A percentile compares a stretch with the other conserved stretches of the same genome.
Conservation (phyloP, 139 green algal species). For the Chlamydomonas sphaeroides region DNA sequence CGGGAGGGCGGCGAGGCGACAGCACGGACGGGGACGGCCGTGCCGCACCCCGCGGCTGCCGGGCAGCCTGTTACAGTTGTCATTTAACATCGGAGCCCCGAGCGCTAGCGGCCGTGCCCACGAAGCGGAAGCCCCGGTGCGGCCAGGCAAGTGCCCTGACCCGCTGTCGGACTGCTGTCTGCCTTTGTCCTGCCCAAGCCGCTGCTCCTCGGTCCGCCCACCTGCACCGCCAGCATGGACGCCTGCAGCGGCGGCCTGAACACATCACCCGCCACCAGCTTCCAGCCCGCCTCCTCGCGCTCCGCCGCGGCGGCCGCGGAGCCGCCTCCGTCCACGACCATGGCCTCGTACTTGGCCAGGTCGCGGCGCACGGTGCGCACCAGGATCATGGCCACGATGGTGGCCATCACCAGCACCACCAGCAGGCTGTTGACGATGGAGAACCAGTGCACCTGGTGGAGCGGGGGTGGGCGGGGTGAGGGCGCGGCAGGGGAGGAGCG, state of each 20-base stretch:
- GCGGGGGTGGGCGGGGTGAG: not conserved
- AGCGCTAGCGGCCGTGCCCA: too few relatives aligned
- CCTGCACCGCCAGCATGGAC: slow-evolving; percentile 79
- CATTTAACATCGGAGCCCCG: too few relatives aligned
- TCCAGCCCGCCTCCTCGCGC: slow-evolving; percentile 95
- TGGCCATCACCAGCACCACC: slow-evolving; percentile 94
- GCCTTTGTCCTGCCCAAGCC: too few relatives aligned
- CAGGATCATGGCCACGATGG: slow-evolving; percentile 91
- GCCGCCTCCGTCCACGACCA: slow-evolving; percentile 81
- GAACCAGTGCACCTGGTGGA: slow-evolving; percentile 92
- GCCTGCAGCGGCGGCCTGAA: slow-evolving; percentile 84
- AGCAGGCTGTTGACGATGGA: slow-evolving; percentile 95
- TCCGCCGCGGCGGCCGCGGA: slow-evolving; percentile 53
- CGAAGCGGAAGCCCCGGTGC: too few relatives aligned
- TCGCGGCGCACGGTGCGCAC: slow-evolving; percentile 91
- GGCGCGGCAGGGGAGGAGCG: too few relatives aligned
- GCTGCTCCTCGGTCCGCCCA: not conserved
- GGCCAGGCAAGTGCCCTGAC: too few relatives aligned
- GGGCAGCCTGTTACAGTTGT: too few relatives aligned
- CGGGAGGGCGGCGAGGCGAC: too few relatives aligned
- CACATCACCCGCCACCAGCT: slow-evolving; percentile 95
- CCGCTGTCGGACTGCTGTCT: too few relatives aligned
- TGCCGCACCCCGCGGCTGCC: too few relatives aligned
- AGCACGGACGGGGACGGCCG: too few relatives aligned
- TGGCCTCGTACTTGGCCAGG: slow-evolving; percentile 90